These are phyloP conservation scores for Phylloporus sp. DNA, from an alignment of 768 basidiomycete species.

Conservation along the genomic window DNA sequence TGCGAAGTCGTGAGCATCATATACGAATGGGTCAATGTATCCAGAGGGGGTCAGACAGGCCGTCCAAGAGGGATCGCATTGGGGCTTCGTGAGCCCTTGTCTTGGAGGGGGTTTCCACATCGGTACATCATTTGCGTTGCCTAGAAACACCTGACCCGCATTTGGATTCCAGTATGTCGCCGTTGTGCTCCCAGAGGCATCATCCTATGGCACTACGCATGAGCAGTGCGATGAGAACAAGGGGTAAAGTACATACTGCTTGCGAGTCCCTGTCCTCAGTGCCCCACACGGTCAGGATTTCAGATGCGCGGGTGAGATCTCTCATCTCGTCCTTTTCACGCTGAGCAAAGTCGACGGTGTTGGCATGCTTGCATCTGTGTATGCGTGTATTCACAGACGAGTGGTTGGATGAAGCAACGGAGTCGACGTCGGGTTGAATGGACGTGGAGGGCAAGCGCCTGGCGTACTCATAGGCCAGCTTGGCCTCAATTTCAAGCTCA, in stretches of 20 bases:
- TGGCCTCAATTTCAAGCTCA: slow-evolving; percentile 23
- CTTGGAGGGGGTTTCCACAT: slow-evolving; percentile 29
- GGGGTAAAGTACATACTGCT: slow-evolving; percentile 3
- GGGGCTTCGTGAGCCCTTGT: slow-evolving; percentile 1
- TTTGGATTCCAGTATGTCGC: slow-evolving; percentile 49
- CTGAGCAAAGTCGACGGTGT: slow-evolving; percentile 77
- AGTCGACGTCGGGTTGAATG: neutral
- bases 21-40: slow-evolving; percentile 14
- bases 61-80: neutral
- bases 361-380: slow-evolving; percentile 35
- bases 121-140: slow-evolving; percentile 82
- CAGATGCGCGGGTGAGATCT: slow-evolving; percentile 76
- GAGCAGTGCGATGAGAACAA: neutral
- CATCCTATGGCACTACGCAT: slow-evolving; percentile 15
- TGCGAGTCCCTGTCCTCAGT: slow-evolving; percentile 11
- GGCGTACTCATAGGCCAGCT: slow-evolving; percentile 3
- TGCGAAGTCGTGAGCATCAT: slow-evolving; percentile 9
- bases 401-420: neutral
- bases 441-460: neutral
- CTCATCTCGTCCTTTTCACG: slow-evolving; percentile 90
- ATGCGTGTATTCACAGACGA: slow-evolving; percentile 13
- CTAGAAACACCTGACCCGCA: slow-evolving; percentile 71
- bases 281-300: slow-evolving; percentile 56
- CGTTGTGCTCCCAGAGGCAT: slow-evolving; percentile 32
- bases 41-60: slow-evolving; percentile 2